Conservation (phyloP, 345 rosid genomes). For the Microcos paniculata region DNA sequence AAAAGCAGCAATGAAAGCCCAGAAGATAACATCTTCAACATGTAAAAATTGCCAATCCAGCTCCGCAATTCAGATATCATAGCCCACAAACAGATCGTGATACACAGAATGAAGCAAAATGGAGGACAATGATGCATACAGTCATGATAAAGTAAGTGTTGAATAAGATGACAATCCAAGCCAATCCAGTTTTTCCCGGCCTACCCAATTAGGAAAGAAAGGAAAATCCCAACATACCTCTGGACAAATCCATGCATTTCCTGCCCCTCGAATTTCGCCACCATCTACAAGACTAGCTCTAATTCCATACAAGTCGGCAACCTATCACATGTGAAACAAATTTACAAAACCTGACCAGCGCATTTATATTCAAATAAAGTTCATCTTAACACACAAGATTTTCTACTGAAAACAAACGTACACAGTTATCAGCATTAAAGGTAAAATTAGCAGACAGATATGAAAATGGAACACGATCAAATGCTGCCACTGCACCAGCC, state of each 20-base stretch:
- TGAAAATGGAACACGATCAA: conserved; percentile 96
- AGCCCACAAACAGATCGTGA: conserved; percentile 4
- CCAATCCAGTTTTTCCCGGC: neutral
- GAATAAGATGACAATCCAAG: conserved; percentile 12
- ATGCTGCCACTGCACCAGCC: conserved; percentile 97
- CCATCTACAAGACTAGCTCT: conserved; percentile 99
- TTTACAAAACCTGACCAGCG: neutral
- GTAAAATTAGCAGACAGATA: conserved; percentile 97
- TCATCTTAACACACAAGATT: neutral
- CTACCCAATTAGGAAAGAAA: neutral
- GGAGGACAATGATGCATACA: neutral
- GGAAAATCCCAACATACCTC: conserved; percentile 50
- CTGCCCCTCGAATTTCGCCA: conserved; percentile 98
- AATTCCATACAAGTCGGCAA: conserved; percentile 94
- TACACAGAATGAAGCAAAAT: neutral
- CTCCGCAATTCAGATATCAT: conserved; percentile 1
- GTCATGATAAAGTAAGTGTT: neutral
- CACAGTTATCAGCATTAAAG: conserved; percentile 89
- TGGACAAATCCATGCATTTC: conserved; percentile 98
- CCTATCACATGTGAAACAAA: conserved; percentile 42
- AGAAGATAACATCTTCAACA: neutral
- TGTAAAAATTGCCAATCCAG: conserved; percentile 5
- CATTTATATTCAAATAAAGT: neutral
- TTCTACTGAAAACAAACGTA: conserved; percentile 41
- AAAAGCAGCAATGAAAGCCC: neutral